Evolutionary conservation across 2,329 filamentous ascomycete species (phyloP).

Genomic region (Nigrospora oryzae): DNA sequence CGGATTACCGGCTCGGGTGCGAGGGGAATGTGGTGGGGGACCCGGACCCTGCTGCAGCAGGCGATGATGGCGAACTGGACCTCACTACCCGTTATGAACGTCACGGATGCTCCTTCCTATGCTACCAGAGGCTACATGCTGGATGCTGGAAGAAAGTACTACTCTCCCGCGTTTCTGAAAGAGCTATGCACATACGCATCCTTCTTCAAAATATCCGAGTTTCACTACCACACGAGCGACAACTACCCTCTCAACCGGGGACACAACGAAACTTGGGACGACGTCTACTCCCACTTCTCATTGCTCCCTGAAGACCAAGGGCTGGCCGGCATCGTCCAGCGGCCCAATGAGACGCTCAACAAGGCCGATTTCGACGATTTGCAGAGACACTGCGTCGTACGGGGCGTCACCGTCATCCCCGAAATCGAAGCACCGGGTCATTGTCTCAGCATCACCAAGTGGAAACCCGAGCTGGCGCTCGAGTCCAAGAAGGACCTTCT

Average conservation of each 20-base stretch:
- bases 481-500: conserved; percentile 32
- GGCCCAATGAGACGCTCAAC: conserved; percentile 35
- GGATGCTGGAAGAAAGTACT: conserved; percentile 35
- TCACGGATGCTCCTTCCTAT: conserved; percentile 31
- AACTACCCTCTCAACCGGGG: conserved; percentile 38
- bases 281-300: conserved; percentile 36
- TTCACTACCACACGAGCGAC: conserved; percentile 40
- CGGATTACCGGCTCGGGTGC: conserved; percentile 31
- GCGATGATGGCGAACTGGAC: conserved; percentile 21
- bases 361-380: conserved; percentile 36
- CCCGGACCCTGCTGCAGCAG: conserved; percentile 33
- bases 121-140: conserved; percentile 34
- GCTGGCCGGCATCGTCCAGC: conserved; percentile 30
- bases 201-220: conserved; percentile 39
- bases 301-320: conserved; percentile 26
- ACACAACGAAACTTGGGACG: conserved; percentile 32
- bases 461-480: conserved; percentile 44
- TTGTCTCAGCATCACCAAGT: conserved; percentile 42
- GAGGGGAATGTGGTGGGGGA: conserved; percentile 38
- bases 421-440: conserved; percentile 49
- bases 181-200: conserved; percentile 33
- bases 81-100: conserved; percentile 17
- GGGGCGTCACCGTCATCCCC: conserved; percentile 43
- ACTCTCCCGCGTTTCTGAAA: conserved; percentile 28
- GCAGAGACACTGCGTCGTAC: conserved; percentile 37